Conservation (phyloP, 2,329 filamentous ascomycete genomes). For the Emmonsia crescens region DNA sequence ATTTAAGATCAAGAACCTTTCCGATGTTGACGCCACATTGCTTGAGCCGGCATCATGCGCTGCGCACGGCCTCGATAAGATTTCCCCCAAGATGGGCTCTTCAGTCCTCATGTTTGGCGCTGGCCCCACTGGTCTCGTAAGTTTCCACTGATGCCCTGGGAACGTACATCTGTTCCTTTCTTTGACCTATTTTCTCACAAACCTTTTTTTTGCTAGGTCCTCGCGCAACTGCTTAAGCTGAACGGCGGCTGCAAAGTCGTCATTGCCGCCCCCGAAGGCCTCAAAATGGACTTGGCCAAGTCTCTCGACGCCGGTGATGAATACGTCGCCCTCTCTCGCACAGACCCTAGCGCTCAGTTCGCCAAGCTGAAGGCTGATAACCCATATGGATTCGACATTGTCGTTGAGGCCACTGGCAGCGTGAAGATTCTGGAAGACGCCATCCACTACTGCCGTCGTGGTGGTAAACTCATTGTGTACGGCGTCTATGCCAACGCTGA, state of each 20-base stretch:
- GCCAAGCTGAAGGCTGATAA: slow-evolving; percentile 52
- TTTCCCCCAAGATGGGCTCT: slow-evolving; percentile 53
- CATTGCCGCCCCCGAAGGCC: slow-evolving; percentile 55
- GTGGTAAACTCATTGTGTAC: slow-evolving; percentile 61
- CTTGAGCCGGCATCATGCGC: slow-evolving; percentile 60
- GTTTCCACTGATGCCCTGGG: not conserved
- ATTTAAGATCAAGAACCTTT: slow-evolving; percentile 55
- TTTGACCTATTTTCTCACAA: not conserved
- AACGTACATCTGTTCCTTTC: not conserved
- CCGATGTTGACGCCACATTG: slow-evolving; percentile 55
- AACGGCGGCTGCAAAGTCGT: slow-evolving; percentile 61
- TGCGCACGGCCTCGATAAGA: slow-evolving; percentile 57
- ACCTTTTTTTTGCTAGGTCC: slow-evolving; percentile 20
- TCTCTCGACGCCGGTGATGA: slow-evolving; percentile 38
- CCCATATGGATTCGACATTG: slow-evolving; percentile 63
- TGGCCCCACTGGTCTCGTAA: slow-evolving; percentile 53
- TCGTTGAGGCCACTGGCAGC: slow-evolving; percentile 60
- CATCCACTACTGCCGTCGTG: slow-evolving; percentile 60
- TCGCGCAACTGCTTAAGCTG: slow-evolving; percentile 52
- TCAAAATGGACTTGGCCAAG: slow-evolving; percentile 59
- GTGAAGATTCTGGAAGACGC: slow-evolving; percentile 58
- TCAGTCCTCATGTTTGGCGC: slow-evolving; percentile 56
- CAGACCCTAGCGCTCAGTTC: slow-evolving; percentile 49
- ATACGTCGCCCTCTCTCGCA: slow-evolving; percentile 37
- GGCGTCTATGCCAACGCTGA: slow-evolving; percentile 56